Conservation (phyloP, 371 early-diverging fungal genomes). For the Actinomucor elegans region DNA sequence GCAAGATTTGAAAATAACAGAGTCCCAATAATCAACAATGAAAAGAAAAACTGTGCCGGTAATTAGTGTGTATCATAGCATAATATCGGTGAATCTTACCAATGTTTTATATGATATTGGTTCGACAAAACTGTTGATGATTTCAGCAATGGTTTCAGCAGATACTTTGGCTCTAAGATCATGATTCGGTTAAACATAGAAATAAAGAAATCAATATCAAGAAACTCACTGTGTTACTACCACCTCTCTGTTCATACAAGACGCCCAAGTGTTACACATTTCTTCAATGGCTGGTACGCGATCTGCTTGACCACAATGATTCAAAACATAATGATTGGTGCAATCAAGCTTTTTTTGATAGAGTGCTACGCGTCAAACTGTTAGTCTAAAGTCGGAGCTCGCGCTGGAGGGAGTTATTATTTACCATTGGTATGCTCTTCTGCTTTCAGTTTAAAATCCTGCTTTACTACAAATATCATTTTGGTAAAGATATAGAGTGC, state of each 20-base stretch:
- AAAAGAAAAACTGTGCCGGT: background rate
- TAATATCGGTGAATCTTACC: conserved; percentile 31
- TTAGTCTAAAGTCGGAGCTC: background rate
- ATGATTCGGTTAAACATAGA: background rate
- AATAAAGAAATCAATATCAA: no score
- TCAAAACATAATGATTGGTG: conserved; percentile 66
- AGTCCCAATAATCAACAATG: conserved; percentile 1
- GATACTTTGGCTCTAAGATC: conserved; percentile 58
- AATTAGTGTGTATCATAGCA: background rate
- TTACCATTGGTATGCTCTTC: conserved; percentile 63
- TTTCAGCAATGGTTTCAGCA: conserved; percentile 81
- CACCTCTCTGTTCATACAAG: conserved; percentile 75
- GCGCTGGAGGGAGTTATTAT: background rate
- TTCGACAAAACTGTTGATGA: conserved; percentile 77
- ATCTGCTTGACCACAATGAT: conserved; percentile 70
- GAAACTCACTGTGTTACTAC: conserved; percentile 56
- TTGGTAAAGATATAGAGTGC: conserved; percentile 58
- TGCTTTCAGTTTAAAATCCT: conserved; percentile 69
- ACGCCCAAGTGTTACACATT: conserved; percentile 77
- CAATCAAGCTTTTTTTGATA: conserved; percentile 69
- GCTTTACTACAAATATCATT: conserved; percentile 60
- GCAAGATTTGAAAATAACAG: conserved; percentile 17
- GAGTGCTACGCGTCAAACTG: conserved; percentile 31
- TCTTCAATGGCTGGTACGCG: conserved; percentile 81
- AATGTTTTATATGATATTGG: conserved; percentile 82